Percentiles rank a stretch among this genome's conserved stretches.
phyloP scores from a whole-genome alignment of 2,329 filamentous ascomycete genomes.

The Calcarisporium arbuscula region DNA sequence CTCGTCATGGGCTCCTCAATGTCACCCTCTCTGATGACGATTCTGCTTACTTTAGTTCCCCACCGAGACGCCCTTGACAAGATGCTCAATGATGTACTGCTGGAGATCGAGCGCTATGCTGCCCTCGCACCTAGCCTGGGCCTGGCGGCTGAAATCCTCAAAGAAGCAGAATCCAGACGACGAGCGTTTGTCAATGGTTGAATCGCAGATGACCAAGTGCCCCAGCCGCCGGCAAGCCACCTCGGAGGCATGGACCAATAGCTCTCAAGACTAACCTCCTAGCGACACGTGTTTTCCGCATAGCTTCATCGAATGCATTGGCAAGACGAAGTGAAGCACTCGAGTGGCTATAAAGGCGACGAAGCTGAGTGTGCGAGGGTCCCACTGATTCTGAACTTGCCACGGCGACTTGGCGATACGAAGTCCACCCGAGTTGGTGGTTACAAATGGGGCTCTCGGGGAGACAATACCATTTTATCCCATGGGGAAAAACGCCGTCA shows the following conservation, averaged over 20 bases:
- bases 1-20: constrained; percentile 81
- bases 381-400: no score
- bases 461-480: no score
- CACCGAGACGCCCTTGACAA: constrained; percentile 59
- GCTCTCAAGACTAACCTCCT: no score
- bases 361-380: no score
- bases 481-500: no score
- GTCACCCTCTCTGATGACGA: constrained; percentile 63
- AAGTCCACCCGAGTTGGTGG: no score
- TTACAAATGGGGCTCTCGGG: no score
- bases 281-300: no score
- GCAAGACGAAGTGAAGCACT: no score
- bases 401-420: no score
- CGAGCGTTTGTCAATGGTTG: constrained; percentile 53
- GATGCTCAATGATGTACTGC: constrained; percentile 71
- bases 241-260: neutral
- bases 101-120: constrained; percentile 68
- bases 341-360: no score
- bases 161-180: constrained; percentile 68
- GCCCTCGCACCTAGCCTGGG: constrained; percentile 70
- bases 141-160: constrained; percentile 72
- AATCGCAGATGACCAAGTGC: constrained; percentile 12
- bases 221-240: neutral
- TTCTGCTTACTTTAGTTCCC: constrained; percentile 53
- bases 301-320: no score